Evolutionary conservation across 1,284 basidiomycete species (phyloP).

Genomic region (Microbotryum scabiosae): DNA sequence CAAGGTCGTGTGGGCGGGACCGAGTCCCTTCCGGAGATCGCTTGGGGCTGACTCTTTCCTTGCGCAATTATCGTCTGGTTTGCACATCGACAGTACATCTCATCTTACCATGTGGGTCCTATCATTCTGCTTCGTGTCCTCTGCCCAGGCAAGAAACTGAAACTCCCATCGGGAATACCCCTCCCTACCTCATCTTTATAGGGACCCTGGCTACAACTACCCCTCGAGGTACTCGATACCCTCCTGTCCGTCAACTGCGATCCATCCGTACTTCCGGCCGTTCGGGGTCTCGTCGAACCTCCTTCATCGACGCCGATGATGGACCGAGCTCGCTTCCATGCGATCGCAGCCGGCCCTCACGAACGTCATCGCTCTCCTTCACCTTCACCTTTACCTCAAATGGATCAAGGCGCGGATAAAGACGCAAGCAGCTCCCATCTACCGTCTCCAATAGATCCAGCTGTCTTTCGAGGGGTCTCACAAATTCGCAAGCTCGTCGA

Average conservation of each 20-base stretch:
- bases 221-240: conserved; percentile 68
- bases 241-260: conserved; percentile 63
- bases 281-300: conserved; percentile 19
- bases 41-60: neutral
- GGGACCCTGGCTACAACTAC: conserved; percentile 80
- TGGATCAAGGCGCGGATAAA: conserved; percentile 35
- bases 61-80: neutral
- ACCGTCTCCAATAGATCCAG: conserved; percentile 73
- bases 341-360: neutral
- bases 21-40: too few species aligned
- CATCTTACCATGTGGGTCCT: conserved; percentile 54
- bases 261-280: conserved; percentile 16
- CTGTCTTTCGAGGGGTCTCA: conserved; percentile 63
- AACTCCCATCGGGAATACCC: neutral
- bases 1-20: too few species aligned
- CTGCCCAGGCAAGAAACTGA: too few species aligned
- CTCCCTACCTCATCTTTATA: conserved; percentile 36
- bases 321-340: conserved; percentile 11
- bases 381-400: conserved; percentile 44
- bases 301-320: conserved; percentile 8
- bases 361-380: too few species aligned
- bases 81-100: conserved; percentile 17
- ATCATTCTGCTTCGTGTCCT: conserved; percentile 3
- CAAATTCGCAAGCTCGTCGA: conserved; percentile 67
- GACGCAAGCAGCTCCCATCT: conserved; percentile 4